Evolutionary conservation across 352 stramenopile genomes (phyloP).

Genomic region (Globisporangium yorkense): DNA sequence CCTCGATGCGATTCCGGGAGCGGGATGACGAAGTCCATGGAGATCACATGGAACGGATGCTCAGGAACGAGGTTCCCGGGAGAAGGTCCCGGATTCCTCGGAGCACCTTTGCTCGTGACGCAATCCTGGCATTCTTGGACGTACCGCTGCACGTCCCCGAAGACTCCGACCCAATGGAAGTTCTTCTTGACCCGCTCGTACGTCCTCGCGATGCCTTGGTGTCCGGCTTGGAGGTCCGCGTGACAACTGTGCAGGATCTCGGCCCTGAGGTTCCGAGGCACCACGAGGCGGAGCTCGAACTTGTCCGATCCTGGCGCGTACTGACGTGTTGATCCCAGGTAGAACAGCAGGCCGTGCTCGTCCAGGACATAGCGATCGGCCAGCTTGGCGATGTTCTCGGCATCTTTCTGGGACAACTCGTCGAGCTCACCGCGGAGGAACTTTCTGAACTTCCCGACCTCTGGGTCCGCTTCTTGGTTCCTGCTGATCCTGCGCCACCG

Average conservation of each 20-base stretch:
- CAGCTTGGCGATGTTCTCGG: neutral
- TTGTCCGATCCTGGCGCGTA: neutral
- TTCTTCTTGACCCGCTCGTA: neutral
- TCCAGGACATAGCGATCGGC: neutral
- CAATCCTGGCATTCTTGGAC: constrained; percentile 2
- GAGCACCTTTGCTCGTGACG: neutral
- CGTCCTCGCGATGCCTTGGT: neutral
- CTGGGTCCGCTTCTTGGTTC: neutral
- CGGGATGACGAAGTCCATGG: constrained; percentile 9
- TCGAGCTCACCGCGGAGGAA: neutral
- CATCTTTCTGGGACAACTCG: neutral
- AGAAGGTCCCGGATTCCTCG: neutral
- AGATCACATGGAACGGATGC: constrained; percentile 6
- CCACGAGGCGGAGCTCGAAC: neutral
- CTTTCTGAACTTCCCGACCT: neutral
- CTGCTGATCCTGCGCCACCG: neutral
- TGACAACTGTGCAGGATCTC: neutral
- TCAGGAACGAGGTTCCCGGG: neutral
- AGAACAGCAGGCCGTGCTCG: neutral
- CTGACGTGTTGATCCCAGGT: neutral
- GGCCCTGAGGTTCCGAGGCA: neutral
- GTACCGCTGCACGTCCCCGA: neutral
- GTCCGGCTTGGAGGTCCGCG: neutral
- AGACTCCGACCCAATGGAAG: constrained; percentile 3
- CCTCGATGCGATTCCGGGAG: neutral